Evolutionary conservation across 371 early-diverging fungal genomes (phyloP).

Genomic region (Mortierella sp.): DNA sequence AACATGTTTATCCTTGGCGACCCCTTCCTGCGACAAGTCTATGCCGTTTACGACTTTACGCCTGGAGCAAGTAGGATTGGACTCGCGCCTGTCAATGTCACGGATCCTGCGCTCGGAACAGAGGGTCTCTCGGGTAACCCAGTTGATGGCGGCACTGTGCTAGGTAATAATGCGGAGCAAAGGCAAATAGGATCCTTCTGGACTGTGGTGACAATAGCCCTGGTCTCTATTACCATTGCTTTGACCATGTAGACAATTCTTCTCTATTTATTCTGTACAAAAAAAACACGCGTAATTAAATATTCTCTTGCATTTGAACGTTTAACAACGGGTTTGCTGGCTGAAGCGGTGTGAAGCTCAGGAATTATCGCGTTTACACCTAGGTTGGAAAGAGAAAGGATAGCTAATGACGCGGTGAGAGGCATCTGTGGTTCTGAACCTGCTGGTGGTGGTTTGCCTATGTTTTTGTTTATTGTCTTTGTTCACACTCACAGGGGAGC

Average conservation of each 20-base stretch:
- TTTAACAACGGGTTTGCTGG: not conserved
- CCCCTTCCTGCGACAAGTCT: constrained; percentile 51
- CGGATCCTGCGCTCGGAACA: constrained; percentile 23
- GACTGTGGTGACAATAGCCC: not conserved
- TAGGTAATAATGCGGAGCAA: not conserved
- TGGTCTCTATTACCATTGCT: not conserved
- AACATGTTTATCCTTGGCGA: constrained; percentile 55
- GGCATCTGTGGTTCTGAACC: not conserved
- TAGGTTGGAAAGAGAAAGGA: not conserved
- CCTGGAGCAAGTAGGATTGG: constrained; percentile 51
- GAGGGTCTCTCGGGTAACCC: constrained; percentile 52
- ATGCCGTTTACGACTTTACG: constrained; percentile 53
- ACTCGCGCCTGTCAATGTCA: constrained; percentile 38
- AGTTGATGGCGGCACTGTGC: constrained; percentile 29
- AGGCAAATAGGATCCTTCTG: not conserved
- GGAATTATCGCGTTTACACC: not conserved
- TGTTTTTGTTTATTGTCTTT: not conserved
- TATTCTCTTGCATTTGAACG: not conserved
- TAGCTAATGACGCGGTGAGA: not conserved
- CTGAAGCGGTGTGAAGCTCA: not conserved
- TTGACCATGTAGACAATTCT: not conserved
- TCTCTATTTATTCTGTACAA: not conserved
- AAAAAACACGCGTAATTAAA: not conserved
- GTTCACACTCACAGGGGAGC: not conserved
- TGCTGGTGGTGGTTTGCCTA: not conserved